phyloP scores from a whole-genome alignment of 2,329 filamentous ascomycete species.

The Exophiala dermatitidis region DNA sequence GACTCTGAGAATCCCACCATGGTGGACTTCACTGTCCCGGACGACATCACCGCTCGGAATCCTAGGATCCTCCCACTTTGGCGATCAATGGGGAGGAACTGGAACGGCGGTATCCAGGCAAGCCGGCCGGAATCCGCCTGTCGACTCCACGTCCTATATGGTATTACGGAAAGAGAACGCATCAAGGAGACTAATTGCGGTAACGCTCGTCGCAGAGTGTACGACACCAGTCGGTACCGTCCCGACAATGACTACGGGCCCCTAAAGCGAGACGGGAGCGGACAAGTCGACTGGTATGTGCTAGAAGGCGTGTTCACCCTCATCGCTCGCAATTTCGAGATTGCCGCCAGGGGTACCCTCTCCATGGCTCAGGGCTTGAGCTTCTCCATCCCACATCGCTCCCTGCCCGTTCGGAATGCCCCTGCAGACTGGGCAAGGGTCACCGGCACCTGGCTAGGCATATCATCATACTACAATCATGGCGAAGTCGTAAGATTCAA shows the following conservation, averaged over 20 bases:
- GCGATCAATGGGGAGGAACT: constrained; percentile 15
- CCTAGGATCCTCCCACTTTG: neutral
- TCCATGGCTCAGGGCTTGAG: constrained; percentile 23
- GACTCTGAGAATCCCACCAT: constrained; percentile 1
- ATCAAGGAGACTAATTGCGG: constrained; percentile 16
- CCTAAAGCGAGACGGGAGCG: constrained; percentile 23
- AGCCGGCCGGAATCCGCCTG: constrained; percentile 17
- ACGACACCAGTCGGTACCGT: constrained; percentile 22
- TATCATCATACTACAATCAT: constrained; percentile 26
- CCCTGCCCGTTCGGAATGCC: constrained; percentile 14
- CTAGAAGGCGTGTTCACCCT: constrained; percentile 24
- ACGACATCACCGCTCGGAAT: neutral
- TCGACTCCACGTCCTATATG: constrained; percentile 25
- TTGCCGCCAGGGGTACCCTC: constrained; percentile 16
- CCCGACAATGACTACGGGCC: constrained; percentile 24
- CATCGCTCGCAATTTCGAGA: constrained; percentile 21
- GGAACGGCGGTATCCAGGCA: constrained; percentile 6
- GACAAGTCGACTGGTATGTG: constrained; percentile 23
- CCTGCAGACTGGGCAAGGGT: constrained; percentile 26
- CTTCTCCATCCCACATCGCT: constrained; percentile 25
- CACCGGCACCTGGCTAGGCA: constrained; percentile 24
- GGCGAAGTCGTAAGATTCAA: constrained; percentile 24
- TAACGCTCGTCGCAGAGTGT: constrained; percentile 21
- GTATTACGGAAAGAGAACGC: constrained; percentile 21
- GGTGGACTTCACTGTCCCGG: neutral